phyloP scores from a whole-genome alignment of 2,329 filamentous ascomycete genomes.

The Ceratocystis smalleyi region DNA sequence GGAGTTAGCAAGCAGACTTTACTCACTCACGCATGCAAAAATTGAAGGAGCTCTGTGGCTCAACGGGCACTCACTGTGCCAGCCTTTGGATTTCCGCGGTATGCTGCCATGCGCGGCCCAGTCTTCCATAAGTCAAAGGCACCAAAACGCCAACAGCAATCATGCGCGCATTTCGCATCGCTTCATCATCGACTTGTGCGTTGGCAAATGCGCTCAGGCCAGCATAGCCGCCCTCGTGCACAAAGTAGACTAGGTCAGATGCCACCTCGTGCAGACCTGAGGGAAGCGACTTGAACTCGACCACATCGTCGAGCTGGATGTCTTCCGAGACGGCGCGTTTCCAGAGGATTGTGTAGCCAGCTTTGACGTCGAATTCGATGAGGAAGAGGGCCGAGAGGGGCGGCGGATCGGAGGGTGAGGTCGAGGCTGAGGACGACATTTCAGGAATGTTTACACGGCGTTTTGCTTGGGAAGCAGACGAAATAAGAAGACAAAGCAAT shows the following conservation, averaged over 20 bases:
- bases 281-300: constrained; percentile 92
- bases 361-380: constrained; percentile 83
- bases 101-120: constrained; percentile 82
- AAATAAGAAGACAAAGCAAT: not conserved
- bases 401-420: constrained; percentile 26
- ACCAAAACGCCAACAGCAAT: constrained; percentile 82
- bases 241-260: constrained; percentile 85
- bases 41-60: not conserved
- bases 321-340: constrained; percentile 50
- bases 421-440: not conserved
- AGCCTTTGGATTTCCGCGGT: constrained; percentile 60
- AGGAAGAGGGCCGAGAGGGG: constrained; percentile 68
- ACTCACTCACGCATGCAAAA: constrained; percentile 17
- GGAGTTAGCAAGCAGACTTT: not conserved
- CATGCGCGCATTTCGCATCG: constrained; percentile 77
- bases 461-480: not conserved
- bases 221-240: constrained; percentile 63
- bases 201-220: constrained; percentile 89
- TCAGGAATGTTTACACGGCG: not conserved
- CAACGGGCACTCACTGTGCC: constrained; percentile 41
- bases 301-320: constrained; percentile 64
- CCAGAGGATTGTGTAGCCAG: constrained; percentile 84
- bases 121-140: constrained; percentile 64
- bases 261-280: constrained; percentile 81
- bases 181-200: constrained; percentile 57